Conservation (phyloP, 192 early-diverging fungal genomes). For the Podila clonocystis region DNA sequence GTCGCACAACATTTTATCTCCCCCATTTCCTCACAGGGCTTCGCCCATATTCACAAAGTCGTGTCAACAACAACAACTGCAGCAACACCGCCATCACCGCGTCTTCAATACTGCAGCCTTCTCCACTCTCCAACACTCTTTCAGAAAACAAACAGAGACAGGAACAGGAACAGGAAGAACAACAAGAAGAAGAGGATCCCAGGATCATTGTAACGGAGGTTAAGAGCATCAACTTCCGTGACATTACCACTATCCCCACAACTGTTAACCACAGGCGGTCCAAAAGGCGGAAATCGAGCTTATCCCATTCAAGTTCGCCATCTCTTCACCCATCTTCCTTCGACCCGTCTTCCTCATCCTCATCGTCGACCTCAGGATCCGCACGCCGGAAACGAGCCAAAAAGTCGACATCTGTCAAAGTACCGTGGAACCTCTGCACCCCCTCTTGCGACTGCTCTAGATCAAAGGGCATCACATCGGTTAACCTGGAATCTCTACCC, state of each 20-base stretch:
- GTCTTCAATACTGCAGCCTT: not conserved
- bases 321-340: not conserved
- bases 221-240: constrained; percentile 40
- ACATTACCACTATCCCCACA: constrained; percentile 43
- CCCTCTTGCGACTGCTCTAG: constrained; percentile 25
- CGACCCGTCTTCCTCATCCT: not conserved
- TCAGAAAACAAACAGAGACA: not conserved
- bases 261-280: constrained; percentile 23
- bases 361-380: constrained; percentile 8
- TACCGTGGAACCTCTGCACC: constrained; percentile 16
- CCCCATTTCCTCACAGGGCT: constrained; percentile 14
- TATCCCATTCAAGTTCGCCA: constrained; percentile 1
- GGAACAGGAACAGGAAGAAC: not conserved
- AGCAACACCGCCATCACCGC: not conserved
- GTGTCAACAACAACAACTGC: not conserved
- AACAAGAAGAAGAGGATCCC: constrained; percentile 2
- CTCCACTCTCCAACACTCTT: not conserved
- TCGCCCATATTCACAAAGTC: not conserved
- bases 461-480: not conserved
- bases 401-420: constrained; percentile 30
- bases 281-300: constrained; percentile 31
- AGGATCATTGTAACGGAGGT: constrained; percentile 42
- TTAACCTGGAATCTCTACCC: not conserved
- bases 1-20: constrained; percentile 6
- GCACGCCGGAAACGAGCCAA: constrained; percentile 45